Conservation (phyloP, 192 early-diverging fungal species). For the Coemansia sp. region DNA sequence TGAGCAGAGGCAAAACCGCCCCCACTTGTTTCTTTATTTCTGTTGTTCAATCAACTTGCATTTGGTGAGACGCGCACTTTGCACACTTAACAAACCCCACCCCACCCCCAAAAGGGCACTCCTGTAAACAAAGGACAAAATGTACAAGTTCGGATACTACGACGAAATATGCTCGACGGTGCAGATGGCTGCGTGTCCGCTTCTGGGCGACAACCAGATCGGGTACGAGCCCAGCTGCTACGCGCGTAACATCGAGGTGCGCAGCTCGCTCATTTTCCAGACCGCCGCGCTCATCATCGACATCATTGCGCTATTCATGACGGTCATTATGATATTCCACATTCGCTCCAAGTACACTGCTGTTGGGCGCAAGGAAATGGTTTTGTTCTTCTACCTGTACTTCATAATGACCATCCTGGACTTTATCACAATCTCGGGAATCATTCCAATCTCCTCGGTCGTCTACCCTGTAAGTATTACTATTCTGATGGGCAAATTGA, state of each 20-base stretch:
- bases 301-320: constrained; percentile 92
- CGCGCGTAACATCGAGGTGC: constrained; percentile 90
- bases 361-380: constrained; percentile 98
- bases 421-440: constrained; percentile 87
- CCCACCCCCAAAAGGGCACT: background rate
- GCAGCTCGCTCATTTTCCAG: constrained; percentile 86
- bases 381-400: constrained; percentile 98
- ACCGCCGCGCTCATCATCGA: constrained; percentile 95
- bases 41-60: constrained; percentile 5
- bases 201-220: constrained; percentile 69
- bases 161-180: constrained; percentile 85
- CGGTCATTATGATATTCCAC: constrained; percentile 97
- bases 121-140: background rate
- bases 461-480: constrained; percentile 67
- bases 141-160: constrained; percentile 77
- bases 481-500: background rate
- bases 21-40: background rate
- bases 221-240: constrained; percentile 91
- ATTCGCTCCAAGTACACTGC: constrained; percentile 98
- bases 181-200: constrained; percentile 85
- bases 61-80: background rate
- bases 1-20: constrained; percentile 1
- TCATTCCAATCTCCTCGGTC: constrained; percentile 80
- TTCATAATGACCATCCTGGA: constrained; percentile 82
- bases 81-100: background rate